Conservation (phyloP, 2,329 filamentous ascomycete species). For the Alternaria tenuissima region DNA sequence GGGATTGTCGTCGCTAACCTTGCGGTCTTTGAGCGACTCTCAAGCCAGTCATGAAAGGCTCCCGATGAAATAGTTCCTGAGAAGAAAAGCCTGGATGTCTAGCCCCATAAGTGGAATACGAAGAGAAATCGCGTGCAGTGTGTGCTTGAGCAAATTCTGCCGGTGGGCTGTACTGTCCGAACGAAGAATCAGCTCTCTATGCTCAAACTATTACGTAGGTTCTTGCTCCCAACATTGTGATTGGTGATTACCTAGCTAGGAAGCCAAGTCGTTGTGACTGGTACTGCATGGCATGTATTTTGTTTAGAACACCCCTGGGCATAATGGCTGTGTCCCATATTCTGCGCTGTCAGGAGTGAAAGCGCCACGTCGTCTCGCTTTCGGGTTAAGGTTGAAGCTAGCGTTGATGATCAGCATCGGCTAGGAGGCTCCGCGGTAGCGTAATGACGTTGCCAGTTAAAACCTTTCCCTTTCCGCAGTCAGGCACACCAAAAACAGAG, state of each 20-base stretch:
- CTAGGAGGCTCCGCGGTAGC: neutral
- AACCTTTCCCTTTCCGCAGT: neutral
- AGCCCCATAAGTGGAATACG: too few species aligned
- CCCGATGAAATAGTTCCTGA: too few species aligned
- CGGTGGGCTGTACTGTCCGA: neutral
- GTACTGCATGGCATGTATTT: too few species aligned
- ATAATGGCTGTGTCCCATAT: neutral
- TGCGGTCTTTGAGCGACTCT: too few species aligned
- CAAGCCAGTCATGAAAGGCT: too few species aligned
- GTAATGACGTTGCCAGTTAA: neutral
- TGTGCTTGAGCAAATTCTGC: neutral
- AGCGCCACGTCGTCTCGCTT: neutral
- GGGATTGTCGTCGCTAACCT: too few species aligned
- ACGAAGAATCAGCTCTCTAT: neutral
- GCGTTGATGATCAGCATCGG: constrained; percentile 3
- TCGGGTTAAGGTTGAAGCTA: neutral
- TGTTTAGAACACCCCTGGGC: too few species aligned
- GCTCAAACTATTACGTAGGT: too few species aligned
- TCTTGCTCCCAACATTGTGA: too few species aligned
- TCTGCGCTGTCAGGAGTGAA: neutral
- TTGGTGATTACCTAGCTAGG: too few species aligned
- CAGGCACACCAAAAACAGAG: neutral
- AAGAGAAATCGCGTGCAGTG: neutral
- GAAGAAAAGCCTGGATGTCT: too few species aligned
- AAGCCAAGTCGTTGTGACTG: too few species aligned